These are phyloP conservation scores for Crucihimalaya himalaica DNA, from an alignment of 345 rosid genomes.

Conservation along the genomic window DNA sequence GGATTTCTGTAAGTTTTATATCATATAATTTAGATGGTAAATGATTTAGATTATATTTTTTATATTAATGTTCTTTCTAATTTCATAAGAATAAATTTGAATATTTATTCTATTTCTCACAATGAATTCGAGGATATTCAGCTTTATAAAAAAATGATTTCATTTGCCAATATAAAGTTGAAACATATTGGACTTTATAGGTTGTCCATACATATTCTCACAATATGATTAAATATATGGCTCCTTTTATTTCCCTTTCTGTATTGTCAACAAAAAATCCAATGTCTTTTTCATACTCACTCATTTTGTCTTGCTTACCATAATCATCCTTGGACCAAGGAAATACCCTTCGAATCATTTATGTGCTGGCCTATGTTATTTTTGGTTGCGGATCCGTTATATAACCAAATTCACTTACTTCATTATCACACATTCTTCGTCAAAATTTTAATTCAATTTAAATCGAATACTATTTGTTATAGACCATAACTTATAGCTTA, in stretches of 20 bases:
- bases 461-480: neutral
- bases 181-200: conserved; percentile 38
- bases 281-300: conserved; percentile 48
- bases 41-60: neutral
- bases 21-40: neutral
- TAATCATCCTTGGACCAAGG: conserved; percentile 32
- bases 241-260: conserved; percentile 36
- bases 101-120: neutral
- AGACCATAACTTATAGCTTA: too few relatives aligned
- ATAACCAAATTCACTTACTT: conserved; percentile 1
- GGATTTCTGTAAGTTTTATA: neutral
- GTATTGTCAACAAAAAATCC: conserved; percentile 52
- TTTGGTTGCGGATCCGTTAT: conserved; percentile 25
- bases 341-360: conserved; percentile 15
- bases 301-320: conserved; percentile 43
- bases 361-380: conserved; percentile 28
- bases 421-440: neutral
- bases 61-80: neutral
- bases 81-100: neutral
- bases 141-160: conserved; percentile 21
- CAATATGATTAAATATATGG: conserved; percentile 21
- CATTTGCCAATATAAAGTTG: conserved; percentile 39
- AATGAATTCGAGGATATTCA: conserved; percentile 3
- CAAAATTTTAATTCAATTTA: neutral
- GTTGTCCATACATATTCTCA: conserved; percentile 46